Evolutionary conservation across 2,329 filamentous ascomycete species (phyloP), one percentile per base, ranked within the genome.

Genomic region (Penicillium janthinellum): DNA sequence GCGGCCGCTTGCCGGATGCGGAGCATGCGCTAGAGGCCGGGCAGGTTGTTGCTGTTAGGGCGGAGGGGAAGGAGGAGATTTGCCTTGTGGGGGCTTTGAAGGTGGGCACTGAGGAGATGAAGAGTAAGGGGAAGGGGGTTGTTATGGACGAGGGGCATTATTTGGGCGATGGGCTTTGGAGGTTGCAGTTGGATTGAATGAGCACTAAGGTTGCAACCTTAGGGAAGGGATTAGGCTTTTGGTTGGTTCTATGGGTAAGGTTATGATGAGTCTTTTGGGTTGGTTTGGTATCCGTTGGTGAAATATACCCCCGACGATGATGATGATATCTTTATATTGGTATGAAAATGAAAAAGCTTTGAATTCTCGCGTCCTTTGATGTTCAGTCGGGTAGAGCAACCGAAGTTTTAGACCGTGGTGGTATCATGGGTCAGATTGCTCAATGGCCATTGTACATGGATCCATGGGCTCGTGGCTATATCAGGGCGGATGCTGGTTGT

Each of bases 141-240:
- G 95, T 93, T 15, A 91, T 98, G 67, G 94, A 98, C 81, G 90
- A 92, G 62, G 91, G 91, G 35, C 95, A 99, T 83, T 98, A 89
- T 80, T 76, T 98, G 56, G 95, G 95, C 0, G 95, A 99, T 81
- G 95, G 94, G 17, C 79, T 99, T 68, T 99, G 95, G 95, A 90
- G 84, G 69, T 74, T 96, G 74, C 77, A 79, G 62, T 74, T 86
- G 69, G 82, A 83, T 76, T 86, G 12, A 34, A 20, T 11, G 25
- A 25, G 25, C 3, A 5, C 25, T 2, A 5, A 4, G 25, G 4
- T 25, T 25, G 20, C 20, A 20, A 20, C 20, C 20, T 20, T 20
- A 20, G 25, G 51, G 25, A 14, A 7, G 17, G 39, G 54, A n/a
- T 17, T 25, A 5, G 25, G 25, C 5, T 5, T 25, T 25, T 25